These are phyloP conservation scores for Neoboletus magnificus DNA, from an alignment of 768 basidiomycete genomes.

Conservation along the genomic window DNA sequence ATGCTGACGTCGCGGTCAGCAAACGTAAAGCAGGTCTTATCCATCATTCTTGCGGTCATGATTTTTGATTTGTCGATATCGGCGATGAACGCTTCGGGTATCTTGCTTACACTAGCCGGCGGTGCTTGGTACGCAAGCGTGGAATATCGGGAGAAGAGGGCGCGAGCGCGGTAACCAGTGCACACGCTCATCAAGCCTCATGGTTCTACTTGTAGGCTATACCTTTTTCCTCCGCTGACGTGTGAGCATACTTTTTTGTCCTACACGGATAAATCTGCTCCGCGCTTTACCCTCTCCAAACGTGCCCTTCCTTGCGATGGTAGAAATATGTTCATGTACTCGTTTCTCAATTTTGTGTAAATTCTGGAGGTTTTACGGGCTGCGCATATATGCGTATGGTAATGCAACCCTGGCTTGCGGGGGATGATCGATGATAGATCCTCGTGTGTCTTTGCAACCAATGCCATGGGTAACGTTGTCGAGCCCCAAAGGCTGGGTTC, in stretches of 20 bases:
- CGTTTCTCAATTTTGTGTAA: not conserved
- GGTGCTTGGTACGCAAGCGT: slow-evolving; percentile 78
- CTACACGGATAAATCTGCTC: not conserved
- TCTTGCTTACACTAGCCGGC: slow-evolving; percentile 77
- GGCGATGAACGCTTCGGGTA: slow-evolving; percentile 76
- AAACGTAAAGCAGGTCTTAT: slow-evolving; percentile 92
- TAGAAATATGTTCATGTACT: not conserved
- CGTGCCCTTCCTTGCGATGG: not conserved
- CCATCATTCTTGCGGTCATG: slow-evolving; percentile 76
- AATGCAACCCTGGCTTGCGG: not conserved
- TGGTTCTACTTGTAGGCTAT: not conserved
- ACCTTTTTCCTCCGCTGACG: not conserved
- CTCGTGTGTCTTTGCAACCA: not conserved
- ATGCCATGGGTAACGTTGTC: not conserved
- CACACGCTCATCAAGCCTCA: not conserved
- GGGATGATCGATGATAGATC: not conserved
- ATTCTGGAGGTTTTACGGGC: not conserved
- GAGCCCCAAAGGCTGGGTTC: not conserved
- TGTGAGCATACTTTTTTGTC: not conserved
- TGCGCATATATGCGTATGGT: not conserved
- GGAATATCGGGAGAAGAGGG: slow-evolving; percentile 52
- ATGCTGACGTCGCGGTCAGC: slow-evolving; percentile 40
- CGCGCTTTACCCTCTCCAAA: not conserved
- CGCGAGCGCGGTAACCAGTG: slow-evolving; percentile 15
- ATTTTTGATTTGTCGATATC: slow-evolving; percentile 85